These are phyloP conservation scores for Cladophialophora carrionii DNA, from an alignment of 2,329 filamentous ascomycete genomes.

Conservation along the genomic window DNA sequence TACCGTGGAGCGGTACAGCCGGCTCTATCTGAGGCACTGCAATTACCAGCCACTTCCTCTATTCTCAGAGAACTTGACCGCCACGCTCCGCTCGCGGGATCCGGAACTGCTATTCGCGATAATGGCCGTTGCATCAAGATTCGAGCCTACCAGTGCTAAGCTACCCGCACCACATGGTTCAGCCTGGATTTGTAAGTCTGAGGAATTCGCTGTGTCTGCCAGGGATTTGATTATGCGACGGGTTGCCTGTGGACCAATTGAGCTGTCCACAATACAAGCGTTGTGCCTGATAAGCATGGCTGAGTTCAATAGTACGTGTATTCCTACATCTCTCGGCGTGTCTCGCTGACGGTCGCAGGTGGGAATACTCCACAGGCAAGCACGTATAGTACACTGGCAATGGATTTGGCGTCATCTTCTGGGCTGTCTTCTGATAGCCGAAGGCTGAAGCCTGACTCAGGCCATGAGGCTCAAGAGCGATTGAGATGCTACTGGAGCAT, in stretches of 20 bases:
- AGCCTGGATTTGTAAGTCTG: not conserved
- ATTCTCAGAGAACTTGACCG: conserved; percentile 37
- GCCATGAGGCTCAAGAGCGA: conserved; percentile 19
- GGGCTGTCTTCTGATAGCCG: conserved; percentile 47
- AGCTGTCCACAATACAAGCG: conserved; percentile 50
- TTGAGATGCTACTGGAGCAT: conserved; percentile 50
- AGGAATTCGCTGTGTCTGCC: conserved; percentile 21
- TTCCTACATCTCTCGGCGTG: not conserved
- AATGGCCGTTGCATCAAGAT: conserved; percentile 41
- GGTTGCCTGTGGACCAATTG: conserved; percentile 46
- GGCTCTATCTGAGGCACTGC: conserved; percentile 42
- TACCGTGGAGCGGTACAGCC: conserved; percentile 20
- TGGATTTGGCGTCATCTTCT: conserved; percentile 52
- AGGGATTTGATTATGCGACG: conserved; percentile 47
- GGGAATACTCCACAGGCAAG: conserved; percentile 53
- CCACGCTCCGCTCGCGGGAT: conserved; percentile 35
- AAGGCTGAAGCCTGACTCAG: conserved; percentile 1
- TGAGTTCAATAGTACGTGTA: conserved; percentile 48
- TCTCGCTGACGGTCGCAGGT: conserved; percentile 39
- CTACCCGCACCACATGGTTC: too few relatives aligned
- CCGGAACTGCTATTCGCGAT: conserved; percentile 41
- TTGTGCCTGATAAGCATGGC: conserved; percentile 49
- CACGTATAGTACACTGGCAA: conserved; percentile 51
- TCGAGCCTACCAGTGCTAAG: conserved; percentile 24
- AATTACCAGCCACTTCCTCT: conserved; percentile 44